Conservation (phyloP, 108 stramenopile genomes). For the Skeletonema menzelii region DNA sequence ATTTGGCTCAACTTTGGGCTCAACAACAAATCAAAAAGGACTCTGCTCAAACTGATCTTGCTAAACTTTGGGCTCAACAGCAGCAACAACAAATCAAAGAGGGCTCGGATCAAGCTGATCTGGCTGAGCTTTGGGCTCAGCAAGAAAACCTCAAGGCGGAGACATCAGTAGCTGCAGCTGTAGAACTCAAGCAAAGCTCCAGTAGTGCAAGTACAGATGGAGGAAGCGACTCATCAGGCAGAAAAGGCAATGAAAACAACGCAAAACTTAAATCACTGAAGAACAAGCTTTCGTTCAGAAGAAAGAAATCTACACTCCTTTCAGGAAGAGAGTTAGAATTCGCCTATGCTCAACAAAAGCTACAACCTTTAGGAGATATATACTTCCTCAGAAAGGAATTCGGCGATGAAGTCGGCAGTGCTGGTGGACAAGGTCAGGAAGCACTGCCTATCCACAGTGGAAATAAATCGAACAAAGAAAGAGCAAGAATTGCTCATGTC, state of each 20-base stretch:
- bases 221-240: not conserved
- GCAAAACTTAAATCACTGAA: not conserved
- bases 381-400: not conserved
- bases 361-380: not conserved
- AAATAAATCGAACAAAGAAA: not conserved
- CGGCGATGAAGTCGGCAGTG: not conserved
- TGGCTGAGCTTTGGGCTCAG: too few species aligned
- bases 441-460: not conserved
- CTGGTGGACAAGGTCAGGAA: not conserved
- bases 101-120: too few species aligned
- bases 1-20: too few species aligned
- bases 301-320: not conserved
- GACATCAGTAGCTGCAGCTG: not conserved
- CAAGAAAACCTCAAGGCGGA: not conserved
- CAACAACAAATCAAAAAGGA: not conserved
- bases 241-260: not conserved
- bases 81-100: not conserved
- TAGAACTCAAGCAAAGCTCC: not conserved
- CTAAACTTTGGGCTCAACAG: too few species aligned
- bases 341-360: not conserved
- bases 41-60: too few species aligned
- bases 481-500: not conserved
- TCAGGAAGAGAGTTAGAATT: not conserved
- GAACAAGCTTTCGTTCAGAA: not conserved
- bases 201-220: not conserved